phyloP scores from a whole-genome alignment of 2,329 filamentous ascomycete species.

The Monilinia vaccinii-corymbosi region DNA sequence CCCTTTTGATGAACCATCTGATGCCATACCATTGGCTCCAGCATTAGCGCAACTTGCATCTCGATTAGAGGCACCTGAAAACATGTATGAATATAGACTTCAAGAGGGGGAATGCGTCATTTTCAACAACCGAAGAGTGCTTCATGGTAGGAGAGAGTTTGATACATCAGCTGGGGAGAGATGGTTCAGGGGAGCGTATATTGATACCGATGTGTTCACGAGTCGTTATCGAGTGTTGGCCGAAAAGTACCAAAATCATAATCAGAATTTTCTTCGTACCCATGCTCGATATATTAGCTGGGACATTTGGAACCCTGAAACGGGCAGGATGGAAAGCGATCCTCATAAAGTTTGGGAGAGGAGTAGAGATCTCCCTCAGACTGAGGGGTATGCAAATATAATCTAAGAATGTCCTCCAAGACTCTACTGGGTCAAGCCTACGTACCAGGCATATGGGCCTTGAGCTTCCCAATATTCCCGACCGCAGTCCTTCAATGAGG shows the following conservation, averaged over 20 bases:
- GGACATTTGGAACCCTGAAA: slow-evolving; percentile 3
- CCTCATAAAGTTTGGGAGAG: slow-evolving; percentile 4
- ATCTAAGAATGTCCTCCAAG: neutral
- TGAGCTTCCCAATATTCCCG: neutral
- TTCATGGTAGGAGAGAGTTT: slow-evolving; percentile 77
- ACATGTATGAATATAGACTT: slow-evolving; percentile 63
- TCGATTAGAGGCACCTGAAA: slow-evolving; percentile 35
- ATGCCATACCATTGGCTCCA: neutral
- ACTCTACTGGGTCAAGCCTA: neutral
- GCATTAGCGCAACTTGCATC: neutral
- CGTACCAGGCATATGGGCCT: neutral
- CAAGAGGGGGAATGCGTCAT: slow-evolving; percentile 78
- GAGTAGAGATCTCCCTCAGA: slow-evolving; percentile 4
- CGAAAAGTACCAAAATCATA: slow-evolving; percentile 10
- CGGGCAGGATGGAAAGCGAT: slow-evolving; percentile 8
- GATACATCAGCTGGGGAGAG: slow-evolving; percentile 56
- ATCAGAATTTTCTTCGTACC: neutral
- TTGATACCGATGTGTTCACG: slow-evolving; percentile 56
- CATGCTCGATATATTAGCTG: slow-evolving; percentile 1
- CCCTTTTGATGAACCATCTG: slow-evolving; percentile 22
- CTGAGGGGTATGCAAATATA: slow-evolving; percentile 4
- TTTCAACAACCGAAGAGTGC: slow-evolving; percentile 81
- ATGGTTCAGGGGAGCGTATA: slow-evolving; percentile 81
- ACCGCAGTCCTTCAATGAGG: neutral
- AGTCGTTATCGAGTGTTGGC: slow-evolving; percentile 36